Evolutionary conservation across 371 early-diverging fungal genomes (phyloP).

Genomic region (Rhizomucor pusillus): DNA sequence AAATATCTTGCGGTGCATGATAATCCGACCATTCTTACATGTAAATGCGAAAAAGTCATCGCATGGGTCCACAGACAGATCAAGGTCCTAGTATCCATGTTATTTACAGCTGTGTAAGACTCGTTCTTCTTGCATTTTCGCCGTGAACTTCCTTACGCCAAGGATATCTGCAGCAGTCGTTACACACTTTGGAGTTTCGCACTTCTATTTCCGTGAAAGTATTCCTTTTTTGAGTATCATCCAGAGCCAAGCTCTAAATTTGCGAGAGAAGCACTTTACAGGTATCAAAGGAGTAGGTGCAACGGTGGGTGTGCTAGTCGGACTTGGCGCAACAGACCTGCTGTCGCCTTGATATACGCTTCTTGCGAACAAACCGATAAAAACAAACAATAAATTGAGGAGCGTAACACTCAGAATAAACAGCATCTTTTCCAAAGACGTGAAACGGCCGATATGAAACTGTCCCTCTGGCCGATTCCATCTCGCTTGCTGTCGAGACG

Average conservation of each 20-base stretch:
- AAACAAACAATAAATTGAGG: slow-evolving; percentile 32
- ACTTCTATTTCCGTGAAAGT: background rate
- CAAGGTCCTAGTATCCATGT: slow-evolving; percentile 38
- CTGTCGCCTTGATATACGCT: slow-evolving; percentile 25
- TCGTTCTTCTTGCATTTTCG: too few species aligned
- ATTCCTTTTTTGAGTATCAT: too few species aligned
- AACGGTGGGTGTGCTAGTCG: background rate
- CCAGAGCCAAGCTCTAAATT: too few species aligned
- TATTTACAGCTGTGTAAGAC: too few species aligned
- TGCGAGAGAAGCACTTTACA: background rate
- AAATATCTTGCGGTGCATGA: background rate
- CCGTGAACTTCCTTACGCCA: slow-evolving; percentile 18
- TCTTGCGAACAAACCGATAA: slow-evolving; percentile 38
- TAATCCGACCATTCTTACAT: slow-evolving; percentile 34
- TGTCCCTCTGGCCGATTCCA: background rate
- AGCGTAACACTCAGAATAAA: slow-evolving; percentile 25
- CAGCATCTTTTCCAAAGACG: slow-evolving; percentile 34
- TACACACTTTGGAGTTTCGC: slow-evolving; percentile 53
- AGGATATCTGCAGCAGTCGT: slow-evolving; percentile 55
- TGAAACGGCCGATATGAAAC: slow-evolving; percentile 27
- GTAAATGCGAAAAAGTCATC: slow-evolving; percentile 51
- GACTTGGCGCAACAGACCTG: slow-evolving; percentile 7
- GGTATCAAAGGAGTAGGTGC: slow-evolving; percentile 2
- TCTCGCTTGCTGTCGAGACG: slow-evolving; percentile 1
- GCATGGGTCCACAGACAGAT: slow-evolving; percentile 41